Evolutionary conservation across 2,329 filamentous ascomycete genomes (phyloP), one percentile per base, ranked within the genome.

Genomic region (Akanthomyces dipterigenus): DNA sequence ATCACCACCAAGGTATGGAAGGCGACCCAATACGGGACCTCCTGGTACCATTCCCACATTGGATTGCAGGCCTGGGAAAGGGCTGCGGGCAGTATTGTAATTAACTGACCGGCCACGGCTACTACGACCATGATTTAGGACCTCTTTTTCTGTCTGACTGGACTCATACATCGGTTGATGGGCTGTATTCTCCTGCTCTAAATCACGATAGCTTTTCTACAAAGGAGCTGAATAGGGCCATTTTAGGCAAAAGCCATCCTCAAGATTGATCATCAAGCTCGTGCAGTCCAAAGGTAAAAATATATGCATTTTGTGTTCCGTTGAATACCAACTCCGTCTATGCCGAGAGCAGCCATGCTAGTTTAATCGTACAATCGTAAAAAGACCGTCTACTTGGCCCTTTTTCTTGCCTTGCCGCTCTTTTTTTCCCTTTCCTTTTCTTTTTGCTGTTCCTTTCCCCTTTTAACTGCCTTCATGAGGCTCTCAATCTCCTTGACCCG

Each of bases 81-180:
- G 1, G 72, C 88, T 0, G 76, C 82, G 34, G 87, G 87, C 0
- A 79, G 78, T 3, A 82, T 89, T 40, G 72, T 88, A 20, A 84
- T 88, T 65, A 78, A 87, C 59, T 85, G 85, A 0, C 85, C 85
- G 0, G 77, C 79, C 0, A 80, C 80, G 2, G 75, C 78, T 16
- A 84, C 66, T 88, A 87, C 66, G 85, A 90, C 63, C 76, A 81
- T 54, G 87, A 90, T 67, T 73, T 88, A 0, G 87, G 87, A 3
- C 72, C 78, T 12, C 65, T 88, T 1, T 77, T 85, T 31, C 68
- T 88, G 7, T 81, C 78, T 16, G 86, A 88, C 66, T 88, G 84
- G 82, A 78, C 79, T 64, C 80, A 83, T 63, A 45, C 38, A 26
- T 12, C 46, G 0, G 55, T 49, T 18, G 55, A 56, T 24, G 18